Evolutionary conservation across 2,329 filamentous ascomycete species (phyloP).

Genomic region (Colletotrichum somersetense): DNA sequence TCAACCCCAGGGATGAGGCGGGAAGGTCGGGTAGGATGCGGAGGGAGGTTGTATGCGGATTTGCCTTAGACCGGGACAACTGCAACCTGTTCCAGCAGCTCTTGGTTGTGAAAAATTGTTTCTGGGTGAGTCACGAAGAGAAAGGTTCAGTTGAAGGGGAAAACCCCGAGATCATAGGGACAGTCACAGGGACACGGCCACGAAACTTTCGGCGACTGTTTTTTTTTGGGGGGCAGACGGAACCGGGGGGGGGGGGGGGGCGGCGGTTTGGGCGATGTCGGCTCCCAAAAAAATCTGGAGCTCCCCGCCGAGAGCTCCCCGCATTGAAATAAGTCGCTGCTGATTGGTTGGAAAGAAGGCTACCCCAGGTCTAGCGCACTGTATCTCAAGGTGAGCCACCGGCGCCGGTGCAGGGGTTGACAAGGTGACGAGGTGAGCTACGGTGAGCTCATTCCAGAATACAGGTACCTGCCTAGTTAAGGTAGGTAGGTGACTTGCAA

Average conservation of each 20-base stretch:
- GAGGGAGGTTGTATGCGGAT: constrained; percentile 2
- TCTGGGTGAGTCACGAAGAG: constrained; percentile 42
- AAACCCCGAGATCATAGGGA: constrained; percentile 48
- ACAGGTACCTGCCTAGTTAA: too few relatives aligned
- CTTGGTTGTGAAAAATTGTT: constrained; percentile 16
- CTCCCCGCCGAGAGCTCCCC: constrained; percentile 46
- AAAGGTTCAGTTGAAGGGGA: constrained; percentile 18
- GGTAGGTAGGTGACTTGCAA: too few relatives aligned
- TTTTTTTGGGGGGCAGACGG: constrained; percentile 17
- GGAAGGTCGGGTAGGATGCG: constrained; percentile 10
- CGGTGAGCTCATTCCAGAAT: neutral
- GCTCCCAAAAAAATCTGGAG: constrained; percentile 47
- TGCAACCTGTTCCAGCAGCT: constrained; percentile 8
- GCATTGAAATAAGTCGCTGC: constrained; percentile 46
- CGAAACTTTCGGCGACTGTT: constrained; percentile 22
- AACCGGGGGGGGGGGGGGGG: constrained; percentile 11
- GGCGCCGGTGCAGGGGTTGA: constrained; percentile 18
- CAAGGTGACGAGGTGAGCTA: constrained; percentile 3
- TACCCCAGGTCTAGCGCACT: constrained; percentile 3
- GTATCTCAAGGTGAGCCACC: constrained; percentile 18
- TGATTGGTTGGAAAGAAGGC: constrained; percentile 45
- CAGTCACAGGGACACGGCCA: constrained; percentile 47
- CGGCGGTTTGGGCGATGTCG: constrained; percentile 49
- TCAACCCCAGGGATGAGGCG: constrained; percentile 7
- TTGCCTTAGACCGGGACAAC: constrained; percentile 12